phyloP scores from a whole-genome alignment of 495 filamentous ascomycete species.

The Penicillium roqueforti region DNA sequence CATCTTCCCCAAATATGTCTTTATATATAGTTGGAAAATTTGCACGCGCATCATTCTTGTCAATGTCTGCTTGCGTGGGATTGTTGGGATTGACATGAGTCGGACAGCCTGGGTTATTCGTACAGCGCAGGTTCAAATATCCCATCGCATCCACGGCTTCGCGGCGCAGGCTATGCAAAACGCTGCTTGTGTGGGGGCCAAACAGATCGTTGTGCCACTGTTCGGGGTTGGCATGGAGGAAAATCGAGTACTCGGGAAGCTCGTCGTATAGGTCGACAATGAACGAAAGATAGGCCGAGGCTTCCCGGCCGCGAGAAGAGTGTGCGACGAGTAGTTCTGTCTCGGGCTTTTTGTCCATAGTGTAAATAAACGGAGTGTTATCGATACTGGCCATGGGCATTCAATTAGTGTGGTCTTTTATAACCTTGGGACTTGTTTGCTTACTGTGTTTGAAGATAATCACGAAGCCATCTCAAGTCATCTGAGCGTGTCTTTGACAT shows the following conservation, averaged over 20 bases:
- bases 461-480: constrained; percentile 1
- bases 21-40: constrained; percentile 34
- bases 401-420: not conserved
- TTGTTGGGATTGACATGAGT: constrained; percentile 26
- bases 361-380: constrained; percentile 37
- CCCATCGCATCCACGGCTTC: constrained; percentile 37
- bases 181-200: constrained; percentile 27
- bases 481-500: constrained; percentile 5
- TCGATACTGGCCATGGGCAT: constrained; percentile 7
- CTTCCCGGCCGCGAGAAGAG: constrained; percentile 38
- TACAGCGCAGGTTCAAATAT: constrained; percentile 43
- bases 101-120: constrained; percentile 37
- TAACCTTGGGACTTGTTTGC: not conserved
- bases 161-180: constrained; percentile 30
- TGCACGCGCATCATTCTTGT: constrained; percentile 34
- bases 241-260: constrained; percentile 37
- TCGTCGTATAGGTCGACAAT: constrained; percentile 36
- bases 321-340: constrained; percentile 27
- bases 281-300: constrained; percentile 40
- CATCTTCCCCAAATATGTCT: constrained; percentile 24
- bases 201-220: constrained; percentile 47
- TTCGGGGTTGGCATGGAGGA: constrained; percentile 38
- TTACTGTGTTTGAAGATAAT: constrained; percentile 1
- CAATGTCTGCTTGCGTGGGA: constrained; percentile 32
- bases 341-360: constrained; percentile 30